Evolutionary conservation across 2,329 filamentous ascomycete genomes (phyloP).

Genomic region (Diaporthe sp.): DNA sequence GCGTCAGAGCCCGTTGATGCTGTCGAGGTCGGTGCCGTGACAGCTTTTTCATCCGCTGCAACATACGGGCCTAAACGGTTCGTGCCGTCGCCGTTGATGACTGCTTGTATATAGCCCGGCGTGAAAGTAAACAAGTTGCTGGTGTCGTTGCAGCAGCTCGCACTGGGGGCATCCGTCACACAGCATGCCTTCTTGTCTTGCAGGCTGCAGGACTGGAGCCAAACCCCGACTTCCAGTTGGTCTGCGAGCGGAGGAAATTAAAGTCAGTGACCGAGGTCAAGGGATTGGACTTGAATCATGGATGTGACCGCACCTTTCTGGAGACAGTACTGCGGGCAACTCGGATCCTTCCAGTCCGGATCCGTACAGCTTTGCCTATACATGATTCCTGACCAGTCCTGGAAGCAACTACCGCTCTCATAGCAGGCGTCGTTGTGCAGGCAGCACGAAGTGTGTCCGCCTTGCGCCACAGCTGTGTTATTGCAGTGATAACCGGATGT

Average conservation of each 20-base stretch:
- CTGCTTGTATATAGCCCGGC: background rate
- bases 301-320: background rate
- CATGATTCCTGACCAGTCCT: slow-evolving; percentile 11
- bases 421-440: slow-evolving; percentile 8
- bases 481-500: background rate
- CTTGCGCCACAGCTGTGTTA: background rate
- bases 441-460: slow-evolving; percentile 2
- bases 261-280: background rate
- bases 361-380: slow-evolving; percentile 20
- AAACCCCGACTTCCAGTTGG: background rate
- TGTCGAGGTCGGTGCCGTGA: background rate
- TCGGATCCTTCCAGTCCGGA: slow-evolving; percentile 6
- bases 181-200: background rate
- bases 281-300: background rate
- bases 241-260: background rate
- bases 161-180: background rate
- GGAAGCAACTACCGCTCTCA: background rate
- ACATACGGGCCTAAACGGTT: background rate
- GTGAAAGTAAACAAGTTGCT: background rate
- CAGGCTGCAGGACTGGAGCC: background rate
- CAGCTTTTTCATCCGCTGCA: background rate
- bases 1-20: background rate
- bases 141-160: background rate
- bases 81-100: slow-evolving; percentile 19
- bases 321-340: slow-evolving; percentile 15